Conservation (phyloP, 2,329 filamentous ascomycete genomes). For the Emydomyces testavorans region DNA sequence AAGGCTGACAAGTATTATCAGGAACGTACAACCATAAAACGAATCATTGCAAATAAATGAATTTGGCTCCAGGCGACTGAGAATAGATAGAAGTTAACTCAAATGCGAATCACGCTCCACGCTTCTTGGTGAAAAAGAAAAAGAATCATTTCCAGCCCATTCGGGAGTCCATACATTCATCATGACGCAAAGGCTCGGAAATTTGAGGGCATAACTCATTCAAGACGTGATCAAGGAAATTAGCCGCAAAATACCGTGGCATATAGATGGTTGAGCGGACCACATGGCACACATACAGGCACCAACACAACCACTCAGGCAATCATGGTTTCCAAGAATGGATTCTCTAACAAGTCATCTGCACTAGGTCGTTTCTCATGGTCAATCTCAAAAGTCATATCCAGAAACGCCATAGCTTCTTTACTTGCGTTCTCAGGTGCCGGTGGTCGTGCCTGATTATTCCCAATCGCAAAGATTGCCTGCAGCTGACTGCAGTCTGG, state of each 20-base stretch:
- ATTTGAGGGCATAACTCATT: not conserved
- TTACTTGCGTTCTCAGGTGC: conserved; percentile 77
- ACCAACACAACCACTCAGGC: conserved; percentile 33
- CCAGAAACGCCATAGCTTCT: conserved; percentile 73
- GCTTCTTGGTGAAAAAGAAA: not conserved
- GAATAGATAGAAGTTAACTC: not conserved
- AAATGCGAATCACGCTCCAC: not conserved
- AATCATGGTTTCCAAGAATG: conserved; percentile 61
- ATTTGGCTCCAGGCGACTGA: no score
- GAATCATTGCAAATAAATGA: not conserved
- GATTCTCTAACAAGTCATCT: conserved; percentile 74
- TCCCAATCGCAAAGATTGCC: conserved; percentile 97
- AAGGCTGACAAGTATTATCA: not conserved
- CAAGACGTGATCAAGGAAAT: not conserved
- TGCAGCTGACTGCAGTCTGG: conserved; percentile 94
- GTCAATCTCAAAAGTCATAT: conserved; percentile 88
- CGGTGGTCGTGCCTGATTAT: conserved; percentile 71
- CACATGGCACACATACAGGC: no score
- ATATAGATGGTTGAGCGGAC: no score
- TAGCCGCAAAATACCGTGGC: no score
- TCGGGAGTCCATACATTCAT: not conserved
- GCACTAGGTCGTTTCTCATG: conserved; percentile 85
- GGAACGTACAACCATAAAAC: not conserved
- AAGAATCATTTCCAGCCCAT: not conserved
- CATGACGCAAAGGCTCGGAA: not conserved